Evolutionary conservation across 2,329 filamentous ascomycete genomes (phyloP).

Genomic region (Epichloe glyceriae): DNA sequence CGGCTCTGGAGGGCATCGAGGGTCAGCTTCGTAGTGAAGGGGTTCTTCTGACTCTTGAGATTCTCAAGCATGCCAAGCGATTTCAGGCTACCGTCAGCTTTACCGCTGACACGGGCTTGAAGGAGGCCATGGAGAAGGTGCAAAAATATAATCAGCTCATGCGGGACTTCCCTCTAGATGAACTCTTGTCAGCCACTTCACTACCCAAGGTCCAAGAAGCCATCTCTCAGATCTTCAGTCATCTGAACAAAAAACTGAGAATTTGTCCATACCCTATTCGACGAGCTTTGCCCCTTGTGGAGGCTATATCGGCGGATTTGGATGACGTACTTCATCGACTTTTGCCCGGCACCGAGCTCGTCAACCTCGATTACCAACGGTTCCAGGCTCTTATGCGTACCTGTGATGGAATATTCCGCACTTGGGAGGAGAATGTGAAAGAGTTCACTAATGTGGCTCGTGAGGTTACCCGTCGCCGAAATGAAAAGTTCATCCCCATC

Average conservation of each 20-base stretch:
- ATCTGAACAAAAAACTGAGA: constrained; percentile 95
- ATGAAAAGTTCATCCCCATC: constrained; percentile 98
- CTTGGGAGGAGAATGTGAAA: constrained; percentile 93
- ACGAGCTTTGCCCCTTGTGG: constrained; percentile 83
- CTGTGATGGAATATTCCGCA: constrained; percentile 73
- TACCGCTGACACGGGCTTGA: constrained; percentile 85
- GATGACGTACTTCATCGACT: constrained; percentile 76
- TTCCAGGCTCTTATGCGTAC: constrained; percentile 77
- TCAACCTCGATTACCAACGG: constrained; percentile 84
- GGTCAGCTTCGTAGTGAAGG: constrained; percentile 78
- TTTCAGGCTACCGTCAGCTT: constrained; percentile 98
- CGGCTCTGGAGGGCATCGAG: constrained; percentile 82
- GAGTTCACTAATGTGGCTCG: constrained; percentile 96
- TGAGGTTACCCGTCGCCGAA: constrained; percentile 82
- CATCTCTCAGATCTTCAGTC: constrained; percentile 76
- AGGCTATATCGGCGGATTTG: constrained; percentile 89
- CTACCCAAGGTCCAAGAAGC: constrained; percentile 81
- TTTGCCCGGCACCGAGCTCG: constrained; percentile 73
- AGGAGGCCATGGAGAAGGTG: constrained; percentile 90
- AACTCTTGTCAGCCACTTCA: constrained; percentile 83
- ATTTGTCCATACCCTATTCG: constrained; percentile 93
- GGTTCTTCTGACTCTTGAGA: constrained; percentile 81
- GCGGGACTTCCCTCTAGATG: constrained; percentile 93
- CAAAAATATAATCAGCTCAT: constrained; percentile 99
- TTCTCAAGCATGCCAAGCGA: constrained; percentile 91